Percentiles rank a stretch among this genome's conserved stretches.
These are phyloP conservation scores for Asterochloris sp. DNA, from an alignment of 139 green algal species.

Conservation along the genomic window DNA sequence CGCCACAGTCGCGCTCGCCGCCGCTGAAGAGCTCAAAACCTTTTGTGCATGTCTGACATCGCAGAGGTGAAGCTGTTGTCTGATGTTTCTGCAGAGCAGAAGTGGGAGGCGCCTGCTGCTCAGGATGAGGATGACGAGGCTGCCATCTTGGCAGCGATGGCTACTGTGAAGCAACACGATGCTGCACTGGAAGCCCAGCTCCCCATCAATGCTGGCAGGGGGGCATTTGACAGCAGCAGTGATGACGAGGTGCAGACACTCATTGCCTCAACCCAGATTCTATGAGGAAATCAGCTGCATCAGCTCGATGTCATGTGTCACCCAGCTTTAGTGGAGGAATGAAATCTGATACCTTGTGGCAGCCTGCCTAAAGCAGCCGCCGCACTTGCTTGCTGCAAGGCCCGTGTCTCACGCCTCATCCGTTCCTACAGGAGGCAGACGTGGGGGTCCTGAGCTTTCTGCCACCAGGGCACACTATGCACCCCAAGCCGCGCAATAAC, in stretches of 20 bases:
- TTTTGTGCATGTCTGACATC: too few species aligned
- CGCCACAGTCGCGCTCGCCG: too few species aligned
- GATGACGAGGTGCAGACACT: not conserved
- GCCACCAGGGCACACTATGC: not conserved
- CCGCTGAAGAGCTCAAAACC: too few species aligned
- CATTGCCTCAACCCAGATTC: not conserved
- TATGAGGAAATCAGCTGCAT: not conserved
- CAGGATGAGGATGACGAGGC: conserved; percentile 8
- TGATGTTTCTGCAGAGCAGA: not conserved
- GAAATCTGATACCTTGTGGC: not conserved
- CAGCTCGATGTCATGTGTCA: not conserved
- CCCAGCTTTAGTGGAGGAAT: not conserved
- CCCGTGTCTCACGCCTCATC: not conserved
- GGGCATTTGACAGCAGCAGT: not conserved
- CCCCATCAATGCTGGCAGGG: not conserved
- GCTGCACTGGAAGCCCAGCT: conserved; percentile 3
- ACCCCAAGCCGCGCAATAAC: not conserved
- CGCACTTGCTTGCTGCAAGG: too few species aligned
- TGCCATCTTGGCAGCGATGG: conserved; percentile 3
- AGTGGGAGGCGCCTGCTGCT: not conserved
- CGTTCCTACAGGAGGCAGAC: not conserved
- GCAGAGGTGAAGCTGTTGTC: too few species aligned
- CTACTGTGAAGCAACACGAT: not conserved
- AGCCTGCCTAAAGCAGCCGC: not conserved
- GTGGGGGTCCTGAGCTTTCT: not conserved